These are phyloP conservation scores for Daldinia grandis DNA, from an alignment of 495 filamentous ascomycete species.

Conservation along the genomic window DNA sequence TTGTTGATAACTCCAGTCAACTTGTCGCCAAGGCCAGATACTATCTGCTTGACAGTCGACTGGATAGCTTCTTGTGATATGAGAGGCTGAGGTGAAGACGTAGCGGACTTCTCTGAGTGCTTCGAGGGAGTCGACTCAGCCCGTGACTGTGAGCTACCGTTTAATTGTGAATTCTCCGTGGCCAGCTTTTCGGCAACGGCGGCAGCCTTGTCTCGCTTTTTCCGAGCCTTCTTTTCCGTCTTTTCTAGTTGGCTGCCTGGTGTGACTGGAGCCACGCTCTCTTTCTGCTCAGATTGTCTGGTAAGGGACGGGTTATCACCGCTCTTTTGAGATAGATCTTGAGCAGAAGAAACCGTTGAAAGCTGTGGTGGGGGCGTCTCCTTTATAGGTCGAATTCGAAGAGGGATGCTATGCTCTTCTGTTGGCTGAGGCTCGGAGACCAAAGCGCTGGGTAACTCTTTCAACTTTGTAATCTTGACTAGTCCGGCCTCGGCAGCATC, in stretches of 20 bases:
- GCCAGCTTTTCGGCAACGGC: conserved; percentile 46
- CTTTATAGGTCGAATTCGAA: conserved; percentile 51
- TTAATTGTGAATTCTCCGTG: conserved; percentile 40
- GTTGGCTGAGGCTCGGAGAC: conserved; percentile 42
- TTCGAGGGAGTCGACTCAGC: conserved; percentile 29
- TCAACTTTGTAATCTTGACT: conserved; percentile 58
- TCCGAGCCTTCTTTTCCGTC: conserved; percentile 57
- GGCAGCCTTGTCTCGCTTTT: conserved; percentile 55
- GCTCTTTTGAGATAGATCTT: conserved; percentile 28
- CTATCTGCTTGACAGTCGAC: conserved; percentile 54
- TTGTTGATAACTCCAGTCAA: conserved; percentile 53
- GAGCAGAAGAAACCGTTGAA: conserved; percentile 21
- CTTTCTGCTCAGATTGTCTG: conserved; percentile 51
- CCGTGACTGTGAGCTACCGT: conserved; percentile 40
- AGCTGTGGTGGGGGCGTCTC: conserved; percentile 44
- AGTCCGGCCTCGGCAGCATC: conserved; percentile 75
- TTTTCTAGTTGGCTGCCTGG: conserved; percentile 54
- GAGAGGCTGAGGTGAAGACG: conserved; percentile 31
- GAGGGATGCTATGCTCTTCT: conserved; percentile 45
- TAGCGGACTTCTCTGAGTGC: conserved; percentile 27
- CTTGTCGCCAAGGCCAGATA: conserved; percentile 54
- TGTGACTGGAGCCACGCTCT: conserved; percentile 45
- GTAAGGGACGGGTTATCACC: conserved; percentile 21
- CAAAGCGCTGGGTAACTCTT: conserved; percentile 46
- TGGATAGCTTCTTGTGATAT: conserved; percentile 57